Evolutionary conservation across 1,284 basidiomycete genomes (phyloP), one percentile per base, ranked within the genome.

Genomic region (Cystobasidiaceae sp.): DNA sequence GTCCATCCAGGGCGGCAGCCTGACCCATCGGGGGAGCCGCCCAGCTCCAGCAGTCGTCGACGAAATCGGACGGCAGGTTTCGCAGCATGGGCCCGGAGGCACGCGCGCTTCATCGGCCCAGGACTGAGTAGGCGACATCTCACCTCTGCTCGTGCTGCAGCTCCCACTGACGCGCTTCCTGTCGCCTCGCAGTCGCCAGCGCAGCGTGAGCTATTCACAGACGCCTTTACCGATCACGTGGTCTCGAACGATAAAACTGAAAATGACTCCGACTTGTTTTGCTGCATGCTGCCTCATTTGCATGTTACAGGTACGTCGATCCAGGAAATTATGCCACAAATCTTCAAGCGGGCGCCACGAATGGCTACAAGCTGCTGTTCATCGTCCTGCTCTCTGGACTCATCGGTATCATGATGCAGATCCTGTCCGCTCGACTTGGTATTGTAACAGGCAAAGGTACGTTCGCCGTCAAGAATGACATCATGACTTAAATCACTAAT

Each of bases 351-450:
- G 72, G 77, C 19, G 72, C 74, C 15, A 69, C 74, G 30, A 75
- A 71, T 49, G 91, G 91, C 0, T 94, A 93, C 80, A 84, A 85
- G 70, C 82, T 94, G 32, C 82, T 96, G 39, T 93, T 93, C 74
- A 82, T 94, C 52, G 86, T 96, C 11, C 81, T 96, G 2, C 74
- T 94, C 17, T 83, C 92, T 0, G 89, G 90, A 19, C 72, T 93
- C n/a, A 86, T 90, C 61, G 92, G 90, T 9, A 84, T 88, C 1
- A 82, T 88, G 63, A 80, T 90, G 56, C 79, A 80, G 67, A 74
- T 79, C 39, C 75, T 80, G 27, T 75, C 80, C 0, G 79, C 80
- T 19, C 74, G 82, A 33, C 73, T 84, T 4, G 83, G 83, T 4
- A 78, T 80, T 43, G 79, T 81, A 3, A 82, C 80, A 15, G 76